Conservation (phyloP, 2,329 filamentous ascomycete species). For the Coniochaeta pulveracea region DNA sequence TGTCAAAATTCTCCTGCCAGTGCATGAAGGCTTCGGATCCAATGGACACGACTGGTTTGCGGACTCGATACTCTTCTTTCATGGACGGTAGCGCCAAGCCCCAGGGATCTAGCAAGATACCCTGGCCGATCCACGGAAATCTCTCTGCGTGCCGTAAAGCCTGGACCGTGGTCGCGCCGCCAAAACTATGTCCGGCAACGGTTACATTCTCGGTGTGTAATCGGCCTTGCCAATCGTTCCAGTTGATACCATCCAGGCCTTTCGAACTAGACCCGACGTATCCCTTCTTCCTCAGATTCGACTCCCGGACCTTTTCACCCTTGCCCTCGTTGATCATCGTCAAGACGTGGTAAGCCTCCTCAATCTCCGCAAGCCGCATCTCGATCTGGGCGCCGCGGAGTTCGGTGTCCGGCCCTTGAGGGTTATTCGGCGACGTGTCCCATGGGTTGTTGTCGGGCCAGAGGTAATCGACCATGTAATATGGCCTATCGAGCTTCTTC, state of each 20-base stretch:
- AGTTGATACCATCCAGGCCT: conserved; percentile 43
- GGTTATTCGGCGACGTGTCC: conserved; percentile 42
- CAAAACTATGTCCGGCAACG: conserved; percentile 55
- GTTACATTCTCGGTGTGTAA: conserved; percentile 47
- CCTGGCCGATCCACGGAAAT: conserved; percentile 41
- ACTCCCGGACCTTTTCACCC: conserved; percentile 34
- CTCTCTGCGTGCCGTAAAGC: conserved; percentile 34
- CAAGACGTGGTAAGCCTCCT: conserved; percentile 49
- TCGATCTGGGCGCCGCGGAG: conserved; percentile 51
- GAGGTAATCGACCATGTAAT: conserved; percentile 49
- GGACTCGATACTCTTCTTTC: conserved; percentile 26
- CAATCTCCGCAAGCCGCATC: conserved; percentile 51
- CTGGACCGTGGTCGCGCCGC: conserved; percentile 52
- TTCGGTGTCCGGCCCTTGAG: conserved; percentile 46
- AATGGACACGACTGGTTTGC: conserved; percentile 48
- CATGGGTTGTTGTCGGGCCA: conserved; percentile 43
- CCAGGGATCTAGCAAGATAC: conserved; percentile 58
- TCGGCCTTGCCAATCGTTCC: conserved; percentile 42
- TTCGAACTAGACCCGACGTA: conserved; percentile 46
- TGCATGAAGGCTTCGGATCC: conserved; percentile 62
- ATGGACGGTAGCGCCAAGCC: conserved; percentile 34
- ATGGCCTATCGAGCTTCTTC: conserved; percentile 22
- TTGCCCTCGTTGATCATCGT: conserved; percentile 40
- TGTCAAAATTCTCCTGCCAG: conserved; percentile 52
- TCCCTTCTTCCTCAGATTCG: conserved; percentile 46